Percentiles rank a stretch among this genome's conserved stretches.
These are phyloP conservation scores for Russula abietina DNA, from an alignment of 768 basidiomycete species.

Conservation along the genomic window DNA sequence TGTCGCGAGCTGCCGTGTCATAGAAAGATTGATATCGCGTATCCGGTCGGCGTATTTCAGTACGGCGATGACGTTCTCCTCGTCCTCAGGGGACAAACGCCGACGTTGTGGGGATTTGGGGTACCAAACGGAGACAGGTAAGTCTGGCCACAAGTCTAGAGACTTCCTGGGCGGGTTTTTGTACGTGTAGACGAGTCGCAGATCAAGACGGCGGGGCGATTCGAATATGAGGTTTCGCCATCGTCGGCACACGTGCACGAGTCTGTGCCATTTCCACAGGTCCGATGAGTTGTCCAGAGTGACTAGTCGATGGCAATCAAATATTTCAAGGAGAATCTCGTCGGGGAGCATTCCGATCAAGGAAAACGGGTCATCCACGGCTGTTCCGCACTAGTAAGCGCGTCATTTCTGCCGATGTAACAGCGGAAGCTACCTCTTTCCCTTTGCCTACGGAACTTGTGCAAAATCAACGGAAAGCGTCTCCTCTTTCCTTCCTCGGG, in stretches of 20 bases:
- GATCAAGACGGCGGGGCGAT: slow-evolving; percentile 6
- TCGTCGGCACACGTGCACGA: slow-evolving; percentile 1
- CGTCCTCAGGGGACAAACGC: not conserved
- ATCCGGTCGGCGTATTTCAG: not conserved
- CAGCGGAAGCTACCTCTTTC: not conserved
- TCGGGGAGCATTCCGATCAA: not conserved
- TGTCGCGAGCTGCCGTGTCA: not conserved
- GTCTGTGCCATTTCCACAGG: slow-evolving; percentile 7
- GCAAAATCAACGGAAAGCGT: not conserved
- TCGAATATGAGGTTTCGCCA: not conserved
- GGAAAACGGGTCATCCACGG: not conserved
- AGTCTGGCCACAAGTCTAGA: slow-evolving; percentile 1
- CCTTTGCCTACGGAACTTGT: not conserved
- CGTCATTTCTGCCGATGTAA: too few relatives aligned
- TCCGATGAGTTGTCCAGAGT: not conserved
- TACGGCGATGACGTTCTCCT: not conserved
- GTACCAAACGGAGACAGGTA: slow-evolving; percentile 3
- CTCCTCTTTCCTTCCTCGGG: not conserved
- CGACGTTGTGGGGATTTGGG: not conserved
- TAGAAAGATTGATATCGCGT: not conserved
- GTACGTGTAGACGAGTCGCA: not conserved
- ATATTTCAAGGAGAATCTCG: not conserved
- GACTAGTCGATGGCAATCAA: not conserved
- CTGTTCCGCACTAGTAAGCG: not conserved
- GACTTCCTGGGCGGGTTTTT: not conserved